Base-by-base conservation (phyloP, 2,329 filamentous ascomycete genomes). In the Epichloe hybrida region DNA sequence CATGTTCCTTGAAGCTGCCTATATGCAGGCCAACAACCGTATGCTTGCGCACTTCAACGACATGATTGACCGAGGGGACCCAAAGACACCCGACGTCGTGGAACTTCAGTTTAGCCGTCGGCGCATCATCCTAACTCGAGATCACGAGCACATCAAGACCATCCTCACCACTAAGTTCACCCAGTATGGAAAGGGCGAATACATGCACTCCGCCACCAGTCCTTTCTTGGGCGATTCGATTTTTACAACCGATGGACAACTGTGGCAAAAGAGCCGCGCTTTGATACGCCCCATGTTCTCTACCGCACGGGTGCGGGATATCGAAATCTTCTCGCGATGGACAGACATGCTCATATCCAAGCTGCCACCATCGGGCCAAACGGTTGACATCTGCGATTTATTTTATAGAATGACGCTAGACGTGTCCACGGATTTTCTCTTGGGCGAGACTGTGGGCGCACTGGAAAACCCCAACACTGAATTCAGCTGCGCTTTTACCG, bases 71-170 rank as follows among this genome's bases (percentile, higher is more conserved):
- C 35, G 39, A 21, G 39, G 34, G 35, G 44, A 40, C 21, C 13
- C 50, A 4, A 51, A 40, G 5, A 44, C 44, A 34, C 50, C 50
- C 7, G 42, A 55, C 27, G 49, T 51, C 0, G 68, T 75, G 40
- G 86, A 90, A 65, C 63, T 70, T 7, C 71, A 72, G 1, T 58
- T 80, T 5, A 59, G 80, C 1, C 74, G 75, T 47, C 63, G 69
- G 48, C 78, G 86, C 15, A 66, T 83, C 15, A 66, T 95, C 51
- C 74, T 93, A 59, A 95, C 90, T 0, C 78, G 79, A 4, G 88
- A 95, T 57, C 85, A 85, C 0, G 88, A 93, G 61, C 95, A 95
- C 62, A 85, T 94, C 70, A 95, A 95, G 66, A 87, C 90, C 5
- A 75, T 96, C 27, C 72, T 96, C 20, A 86, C 89, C 0, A 85